Conservation (phyloP, 169 alveolate species). For the Plasmodium gonderi region DNA sequence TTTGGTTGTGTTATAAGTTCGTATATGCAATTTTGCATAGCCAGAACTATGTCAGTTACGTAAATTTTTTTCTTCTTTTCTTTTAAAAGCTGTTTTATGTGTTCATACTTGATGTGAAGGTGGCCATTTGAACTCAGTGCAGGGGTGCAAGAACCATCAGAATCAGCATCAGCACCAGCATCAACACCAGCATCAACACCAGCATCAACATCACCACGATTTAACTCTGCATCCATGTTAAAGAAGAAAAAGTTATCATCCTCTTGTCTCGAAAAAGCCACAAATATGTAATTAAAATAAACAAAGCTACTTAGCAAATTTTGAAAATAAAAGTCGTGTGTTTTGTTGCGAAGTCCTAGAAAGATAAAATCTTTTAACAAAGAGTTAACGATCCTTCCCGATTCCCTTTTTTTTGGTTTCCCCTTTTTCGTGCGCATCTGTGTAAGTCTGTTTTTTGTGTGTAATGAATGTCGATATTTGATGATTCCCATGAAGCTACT, state of each 20-base stretch:
- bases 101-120: neutral
- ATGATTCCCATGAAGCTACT: constrained; percentile 45
- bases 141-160: too few relatives aligned
- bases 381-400: neutral
- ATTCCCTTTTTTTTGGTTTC: neutral
- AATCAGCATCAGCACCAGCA: neutral
- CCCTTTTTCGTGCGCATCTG: neutral
- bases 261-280: constrained; percentile 41
- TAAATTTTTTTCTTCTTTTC: constrained; percentile 42
- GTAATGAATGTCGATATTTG: constrained; percentile 15
- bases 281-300: constrained; percentile 27
- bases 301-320: neutral
- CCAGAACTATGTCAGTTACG: constrained; percentile 54
- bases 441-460: neutral
- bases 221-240: neutral
- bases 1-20: constrained; percentile 11
- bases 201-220: neutral
- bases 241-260: neutral
- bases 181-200: neutral
- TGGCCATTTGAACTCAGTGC: neutral
- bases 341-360: constrained; percentile 47
- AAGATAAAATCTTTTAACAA: constrained; percentile 20
- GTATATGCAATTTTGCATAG: constrained; percentile 22
- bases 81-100: constrained; percentile 13
- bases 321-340: constrained; percentile 40